Percentiles rank a stretch among this genome's conserved stretches.
phyloP scores from a whole-genome alignment of 2,329 filamentous ascomycete genomes.

The Lasiodiplodia sp. region DNA sequence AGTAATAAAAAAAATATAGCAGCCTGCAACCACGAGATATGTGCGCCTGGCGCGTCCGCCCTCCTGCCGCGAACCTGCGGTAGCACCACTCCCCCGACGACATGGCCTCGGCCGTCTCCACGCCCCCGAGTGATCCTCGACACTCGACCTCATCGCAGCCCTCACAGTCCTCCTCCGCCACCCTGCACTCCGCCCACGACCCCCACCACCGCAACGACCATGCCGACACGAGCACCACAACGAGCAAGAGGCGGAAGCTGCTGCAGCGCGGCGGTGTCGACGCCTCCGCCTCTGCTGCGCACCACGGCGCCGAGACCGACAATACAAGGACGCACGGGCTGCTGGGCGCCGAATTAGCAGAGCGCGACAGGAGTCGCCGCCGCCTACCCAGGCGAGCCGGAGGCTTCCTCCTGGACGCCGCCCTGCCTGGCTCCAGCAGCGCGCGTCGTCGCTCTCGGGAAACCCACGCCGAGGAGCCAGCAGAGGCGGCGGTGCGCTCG shows the following conservation, averaged over 20 bases:
- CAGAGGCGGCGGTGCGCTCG: constrained; percentile 34
- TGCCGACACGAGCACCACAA: constrained; percentile 37
- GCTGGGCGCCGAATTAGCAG: constrained; percentile 38
- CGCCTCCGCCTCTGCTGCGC: constrained; percentile 4
- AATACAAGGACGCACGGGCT: constrained; percentile 29
- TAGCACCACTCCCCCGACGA: constrained; percentile 23
- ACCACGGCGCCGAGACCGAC: constrained; percentile 23
- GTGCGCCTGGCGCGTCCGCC: constrained; percentile 21
- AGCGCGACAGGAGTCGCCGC: constrained; percentile 42
- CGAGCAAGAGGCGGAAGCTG: constrained; percentile 13
- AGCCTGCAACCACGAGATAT: constrained; percentile 21
- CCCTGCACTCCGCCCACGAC: constrained; percentile 41
- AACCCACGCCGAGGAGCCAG: constrained; percentile 36
- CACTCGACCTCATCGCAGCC: constrained; percentile 44
- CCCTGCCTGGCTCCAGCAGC: constrained; percentile 38
- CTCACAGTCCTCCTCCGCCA: constrained; percentile 43
- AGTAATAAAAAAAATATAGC: neutral
- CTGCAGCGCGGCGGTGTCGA: constrained; percentile 24
- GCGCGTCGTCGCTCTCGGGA: constrained; percentile 39
- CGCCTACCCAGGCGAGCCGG: constrained; percentile 45
- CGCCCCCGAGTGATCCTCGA: constrained; percentile 43
- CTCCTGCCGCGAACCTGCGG: constrained; percentile 27
- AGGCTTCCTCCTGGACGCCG: constrained; percentile 56
- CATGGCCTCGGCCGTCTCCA: constrained; percentile 30
- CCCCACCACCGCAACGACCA: constrained; percentile 36